These are phyloP conservation scores for Acorus gramineus DNA, from an alignment of 106 monocot species.

Conservation along the genomic window DNA sequence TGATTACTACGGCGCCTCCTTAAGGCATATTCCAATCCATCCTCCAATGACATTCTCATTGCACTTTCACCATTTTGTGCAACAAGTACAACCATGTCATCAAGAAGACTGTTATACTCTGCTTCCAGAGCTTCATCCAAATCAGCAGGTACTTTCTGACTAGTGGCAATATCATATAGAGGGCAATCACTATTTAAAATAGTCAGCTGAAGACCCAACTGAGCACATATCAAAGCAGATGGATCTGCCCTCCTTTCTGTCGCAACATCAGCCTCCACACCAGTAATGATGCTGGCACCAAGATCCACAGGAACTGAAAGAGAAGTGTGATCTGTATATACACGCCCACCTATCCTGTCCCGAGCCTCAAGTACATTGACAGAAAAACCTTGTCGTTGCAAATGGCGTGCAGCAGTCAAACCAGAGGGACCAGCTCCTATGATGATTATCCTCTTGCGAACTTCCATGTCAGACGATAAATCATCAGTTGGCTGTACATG, in stretches of 20 bases:
- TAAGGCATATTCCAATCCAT: conserved; percentile 85
- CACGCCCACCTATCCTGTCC: conserved; percentile 93
- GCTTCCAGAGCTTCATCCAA: conserved; percentile 87
- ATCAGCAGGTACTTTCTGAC: conserved; percentile 75
- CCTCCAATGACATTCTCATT: conserved; percentile 65
- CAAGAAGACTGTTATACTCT: conserved; percentile 95
- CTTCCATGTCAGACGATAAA: conserved; percentile 13
- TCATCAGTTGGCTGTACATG: not conserved
- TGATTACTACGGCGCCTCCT: conserved; percentile 35
- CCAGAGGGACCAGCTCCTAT: conserved; percentile 97
- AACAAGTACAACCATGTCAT: conserved; percentile 71
- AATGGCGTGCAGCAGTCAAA: conserved; percentile 86
- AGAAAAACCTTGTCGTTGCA: conserved; percentile 79
- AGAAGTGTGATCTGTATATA: conserved; percentile 71
- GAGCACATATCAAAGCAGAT: conserved; percentile 81
- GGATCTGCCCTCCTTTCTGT: conserved; percentile 94
- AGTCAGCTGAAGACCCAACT: conserved; percentile 80
- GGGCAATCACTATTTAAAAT: conserved; percentile 97
- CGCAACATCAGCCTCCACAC: conserved; percentile 91
- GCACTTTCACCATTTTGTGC: conserved; percentile 57
- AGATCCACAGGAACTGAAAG: conserved; percentile 99
- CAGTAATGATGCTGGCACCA: conserved; percentile 99
- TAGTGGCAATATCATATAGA: conserved; percentile 83
- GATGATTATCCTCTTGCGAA: conserved; percentile 49
- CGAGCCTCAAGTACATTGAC: conserved; percentile 88